Evolutionary conservation across 371 early-diverging fungal genomes (phyloP), one percentile per base, ranked within the genome.

Genomic region (Coemansia sp.): DNA sequence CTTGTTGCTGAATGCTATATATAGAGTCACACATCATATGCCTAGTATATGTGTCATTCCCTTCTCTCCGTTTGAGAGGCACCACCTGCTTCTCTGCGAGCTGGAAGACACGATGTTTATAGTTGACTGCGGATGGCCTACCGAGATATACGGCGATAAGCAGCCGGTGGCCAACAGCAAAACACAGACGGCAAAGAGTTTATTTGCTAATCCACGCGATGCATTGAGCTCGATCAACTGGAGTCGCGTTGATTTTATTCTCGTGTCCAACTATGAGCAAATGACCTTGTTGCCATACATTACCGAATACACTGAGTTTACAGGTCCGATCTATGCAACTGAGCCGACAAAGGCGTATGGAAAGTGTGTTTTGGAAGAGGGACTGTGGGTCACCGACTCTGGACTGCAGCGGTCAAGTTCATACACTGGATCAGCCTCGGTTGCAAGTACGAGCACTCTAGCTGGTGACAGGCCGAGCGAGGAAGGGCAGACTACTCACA

Each of bases 291-390:
- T 95, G 32, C 95, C 95, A 9, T 94, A 84, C 62, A 73, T 94
- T 59, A 93, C 93, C 0, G 94, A 94, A 65, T 90, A 88, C 79
- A 83, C 91, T 7, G 88, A 86, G 23, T 95, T 95, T 71, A 83
- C 87, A 46, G 95, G 95, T 13, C 84, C 84, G 19, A 87, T 94
- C 7, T 85, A 85, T 80, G 90, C 91, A 1, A 93, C 93, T 1
- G 94, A 91, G 69, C 91, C 94, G 0, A 88, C 91, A 0, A 86
- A 90, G 61, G 87, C 86, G 63, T 92, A 92, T 82, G 91, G 89
- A 70, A 61, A 86, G 79, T 88, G 82, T 19, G 81, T 66, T 32
- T 49, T 80, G 56, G 77, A 82, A 44, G 78, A 66, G 53, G 64
- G 58, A 0, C 56, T 64, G 52, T 21, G n/a, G 48, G 13, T 19